Conservation (phyloP, 208 protist species). For the Tritrichomonas musculus region DNA sequence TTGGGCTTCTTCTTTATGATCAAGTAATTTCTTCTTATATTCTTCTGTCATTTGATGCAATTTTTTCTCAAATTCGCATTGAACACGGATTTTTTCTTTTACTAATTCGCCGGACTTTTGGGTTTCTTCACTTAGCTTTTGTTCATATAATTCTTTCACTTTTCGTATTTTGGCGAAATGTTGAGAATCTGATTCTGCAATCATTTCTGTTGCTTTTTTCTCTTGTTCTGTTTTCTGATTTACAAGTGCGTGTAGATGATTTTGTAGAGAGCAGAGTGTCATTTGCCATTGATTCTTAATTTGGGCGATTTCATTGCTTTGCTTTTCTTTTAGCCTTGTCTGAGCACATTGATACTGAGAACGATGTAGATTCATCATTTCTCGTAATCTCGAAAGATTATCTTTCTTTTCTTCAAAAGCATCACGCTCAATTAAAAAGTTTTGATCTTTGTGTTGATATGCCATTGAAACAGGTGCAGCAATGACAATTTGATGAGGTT, state of each 20-base stretch:
- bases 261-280: not conserved
- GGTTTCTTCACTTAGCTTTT: conserved; percentile 23
- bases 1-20: not conserved
- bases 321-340: not conserved
- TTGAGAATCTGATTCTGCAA: not conserved
- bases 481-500: conserved; percentile 17
- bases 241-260: not conserved
- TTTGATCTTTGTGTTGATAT: not conserved
- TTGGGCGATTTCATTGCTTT: not conserved
- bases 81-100: conserved; percentile 3
- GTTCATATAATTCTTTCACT: conserved; percentile 31
- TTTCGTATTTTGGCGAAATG: not conserved
- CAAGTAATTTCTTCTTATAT: not conserved
- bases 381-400: not conserved
- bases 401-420: not conserved
- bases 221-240: conserved; percentile 21
- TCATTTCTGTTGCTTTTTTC: conserved; percentile 7
- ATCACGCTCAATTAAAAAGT: not conserved
- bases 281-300: conserved; percentile 21
- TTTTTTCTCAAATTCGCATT: conserved; percentile 19
- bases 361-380: conserved; percentile 8
- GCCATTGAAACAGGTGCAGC: not conserved
- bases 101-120: not conserved
- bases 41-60: conserved; percentile 19
- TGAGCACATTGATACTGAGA: not conserved